Percentiles rank a stretch among this genome's conserved stretches.
Conservation (phyloP, 2,329 filamentous ascomycete genomes). For the Colletotrichum tabaci region DNA sequence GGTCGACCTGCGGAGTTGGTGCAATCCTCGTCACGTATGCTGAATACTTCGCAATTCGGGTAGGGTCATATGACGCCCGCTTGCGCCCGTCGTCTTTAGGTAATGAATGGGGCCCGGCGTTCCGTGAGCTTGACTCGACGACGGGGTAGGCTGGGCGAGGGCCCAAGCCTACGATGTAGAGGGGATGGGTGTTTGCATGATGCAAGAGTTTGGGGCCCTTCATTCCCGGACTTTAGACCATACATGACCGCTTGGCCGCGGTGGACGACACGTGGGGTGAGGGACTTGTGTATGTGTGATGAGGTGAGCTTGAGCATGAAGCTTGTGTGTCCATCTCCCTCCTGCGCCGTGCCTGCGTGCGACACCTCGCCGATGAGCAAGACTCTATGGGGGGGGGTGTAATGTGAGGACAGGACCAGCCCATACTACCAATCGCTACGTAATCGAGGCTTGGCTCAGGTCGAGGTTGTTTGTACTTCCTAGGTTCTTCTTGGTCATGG, state of each 20-base stretch:
- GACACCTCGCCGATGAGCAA: background rate
- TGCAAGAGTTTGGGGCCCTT: background rate
- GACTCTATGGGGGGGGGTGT: background rate
- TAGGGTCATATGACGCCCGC: background rate
- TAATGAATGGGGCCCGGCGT: constrained; percentile 11
- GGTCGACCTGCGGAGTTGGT: background rate
- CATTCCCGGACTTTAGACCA: background rate
- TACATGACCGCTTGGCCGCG: background rate
- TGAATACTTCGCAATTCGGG: background rate
- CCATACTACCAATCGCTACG: background rate
- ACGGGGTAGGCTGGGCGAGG: background rate
- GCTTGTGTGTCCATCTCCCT: background rate
- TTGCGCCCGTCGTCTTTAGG: constrained; percentile 11
- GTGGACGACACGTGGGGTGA: background rate
- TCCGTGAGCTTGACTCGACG: background rate
- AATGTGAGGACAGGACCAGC: background rate
- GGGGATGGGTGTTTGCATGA: background rate
- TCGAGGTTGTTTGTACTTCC: background rate
- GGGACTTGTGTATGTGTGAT: background rate
- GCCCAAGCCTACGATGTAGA: no score
- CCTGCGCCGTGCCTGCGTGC: background rate
- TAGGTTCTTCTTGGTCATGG: constrained; percentile 31
- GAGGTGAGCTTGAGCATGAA: background rate
- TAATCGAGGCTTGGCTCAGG: background rate
- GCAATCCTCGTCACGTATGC: constrained; percentile 20